phyloP scores from a whole-genome alignment of 257 asterid genomes.

The Solanum pennellii region DNA sequence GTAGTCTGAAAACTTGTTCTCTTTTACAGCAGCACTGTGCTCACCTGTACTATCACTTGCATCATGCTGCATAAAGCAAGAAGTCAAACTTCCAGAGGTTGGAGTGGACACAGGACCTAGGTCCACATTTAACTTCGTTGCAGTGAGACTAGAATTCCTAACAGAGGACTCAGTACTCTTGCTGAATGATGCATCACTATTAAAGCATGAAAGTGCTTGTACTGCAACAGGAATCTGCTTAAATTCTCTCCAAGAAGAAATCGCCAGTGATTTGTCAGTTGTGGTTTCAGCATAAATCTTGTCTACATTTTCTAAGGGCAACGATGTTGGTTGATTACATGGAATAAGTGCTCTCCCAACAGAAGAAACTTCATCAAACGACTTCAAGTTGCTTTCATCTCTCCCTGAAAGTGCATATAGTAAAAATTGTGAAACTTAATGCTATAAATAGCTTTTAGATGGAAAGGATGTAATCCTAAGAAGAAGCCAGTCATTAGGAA shows the following conservation, averaged over 20 bases:
- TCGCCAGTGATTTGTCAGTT: not conserved
- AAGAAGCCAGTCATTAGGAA: not conserved
- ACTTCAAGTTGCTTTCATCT: not conserved
- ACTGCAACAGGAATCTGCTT: constrained; percentile 1
- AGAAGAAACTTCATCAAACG: not conserved
- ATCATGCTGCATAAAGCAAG: not conserved
- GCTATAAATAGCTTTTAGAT: not conserved
- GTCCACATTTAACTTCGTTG: not conserved
- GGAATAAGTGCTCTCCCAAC: not conserved
- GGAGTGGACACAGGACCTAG: not conserved
- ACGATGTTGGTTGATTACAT: not conserved
- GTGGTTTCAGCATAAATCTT: not conserved
- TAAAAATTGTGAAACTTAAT: not conserved
- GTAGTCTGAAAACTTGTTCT: constrained; percentile 9
- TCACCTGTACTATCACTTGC: not conserved
- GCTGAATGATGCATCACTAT: not conserved
- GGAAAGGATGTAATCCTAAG: not conserved
- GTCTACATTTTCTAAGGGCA: not conserved
- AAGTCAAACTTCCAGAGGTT: not conserved
- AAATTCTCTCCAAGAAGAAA: constrained; percentile 1
- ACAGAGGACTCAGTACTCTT: not conserved
- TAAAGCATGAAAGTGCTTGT: constrained; percentile 17
- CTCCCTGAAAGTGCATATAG: not conserved
- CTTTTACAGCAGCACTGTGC: constrained; percentile 1
- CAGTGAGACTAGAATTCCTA: not conserved